phyloP scores from a whole-genome alignment of 768 basidiomycete species.

The Cystobasidium tubakii region DNA sequence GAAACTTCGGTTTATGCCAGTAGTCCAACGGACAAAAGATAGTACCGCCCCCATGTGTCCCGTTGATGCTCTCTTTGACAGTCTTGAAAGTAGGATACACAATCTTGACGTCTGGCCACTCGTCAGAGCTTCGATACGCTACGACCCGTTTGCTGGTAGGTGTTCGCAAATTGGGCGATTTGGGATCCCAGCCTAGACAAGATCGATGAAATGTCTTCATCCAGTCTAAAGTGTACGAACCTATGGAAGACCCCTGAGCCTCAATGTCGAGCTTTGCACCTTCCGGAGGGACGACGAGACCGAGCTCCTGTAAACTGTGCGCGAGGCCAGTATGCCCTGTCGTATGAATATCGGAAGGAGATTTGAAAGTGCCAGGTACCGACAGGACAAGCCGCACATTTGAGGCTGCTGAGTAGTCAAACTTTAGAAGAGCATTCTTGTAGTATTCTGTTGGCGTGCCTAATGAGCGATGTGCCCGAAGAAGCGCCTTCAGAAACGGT shows the following conservation, averaged over 20 bases:
- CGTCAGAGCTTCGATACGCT: background rate
- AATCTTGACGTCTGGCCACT: slow-evolving; percentile 25
- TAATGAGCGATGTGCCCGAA: slow-evolving; percentile 8
- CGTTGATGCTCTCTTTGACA: slow-evolving; percentile 28
- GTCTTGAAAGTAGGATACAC: slow-evolving; percentile 31
- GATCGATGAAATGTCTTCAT: slow-evolving; percentile 33
- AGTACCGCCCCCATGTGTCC: slow-evolving; percentile 15
- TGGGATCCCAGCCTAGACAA: slow-evolving; percentile 21
- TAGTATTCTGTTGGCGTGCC: slow-evolving; percentile 19
- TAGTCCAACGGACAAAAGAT: slow-evolving; percentile 24
- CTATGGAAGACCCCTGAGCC: slow-evolving; percentile 15
- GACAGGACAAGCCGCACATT: slow-evolving; percentile 24
- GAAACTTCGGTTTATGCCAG: slow-evolving; percentile 26
- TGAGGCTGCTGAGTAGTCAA: background rate
- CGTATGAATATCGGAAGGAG: background rate
- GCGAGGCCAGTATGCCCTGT: slow-evolving; percentile 19
- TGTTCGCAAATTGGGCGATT: slow-evolving; percentile 4
- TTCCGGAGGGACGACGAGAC: background rate
- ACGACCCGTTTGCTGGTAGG: background rate
- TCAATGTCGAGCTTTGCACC: slow-evolving; percentile 19
- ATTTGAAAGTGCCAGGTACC: slow-evolving; percentile 16
- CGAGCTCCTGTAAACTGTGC: slow-evolving; percentile 7
- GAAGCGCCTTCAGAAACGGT: slow-evolving; percentile 24
- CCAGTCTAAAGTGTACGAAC: slow-evolving; percentile 23
- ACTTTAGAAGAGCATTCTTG: background rate